Evolutionary conservation across 2,329 filamentous ascomycete species (phyloP), one percentile per base, ranked within the genome.

Genomic region (Sclerotinia subarctica): DNA sequence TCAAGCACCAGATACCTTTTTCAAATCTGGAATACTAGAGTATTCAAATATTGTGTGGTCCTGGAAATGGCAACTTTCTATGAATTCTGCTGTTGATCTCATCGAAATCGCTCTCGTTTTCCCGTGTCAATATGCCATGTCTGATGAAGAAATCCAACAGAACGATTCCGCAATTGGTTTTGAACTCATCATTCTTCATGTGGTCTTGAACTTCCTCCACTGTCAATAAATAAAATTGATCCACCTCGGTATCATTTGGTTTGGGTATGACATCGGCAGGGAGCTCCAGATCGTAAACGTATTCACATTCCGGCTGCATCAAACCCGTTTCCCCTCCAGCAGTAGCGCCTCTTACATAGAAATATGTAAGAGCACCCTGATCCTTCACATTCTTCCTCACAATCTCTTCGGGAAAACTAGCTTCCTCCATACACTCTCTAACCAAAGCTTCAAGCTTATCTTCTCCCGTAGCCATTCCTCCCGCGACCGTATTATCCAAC

Each of bases 401-500:
- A 10, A 94, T 75, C 0, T 84, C 81, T 69, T 89, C 90, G 0
- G 91, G 85, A 26, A 99, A 80, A 49, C 88, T 91, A 0, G 95
- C 96, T 78, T 99, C 95, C 80, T 99, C 95, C 71, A 89, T 89
- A 3, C 90, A 90, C 79, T 99, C 95, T 66, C 94, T 87, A 26
- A 97, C 84, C 64, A 97, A 81, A 77, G 90, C 93, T 76, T 94
- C 93, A 60, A 93, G 90, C 0, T 92, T 90, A 29, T 84, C 84
- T 78, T 97, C 94, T 19, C 89, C 90, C 0, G 92, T 91, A 77
- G 90, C 88, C 73, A 98, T 88, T 0, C 93, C 90, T 0, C 90
- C 90, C 0, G 94, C 95, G 8, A 96, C 95, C 1, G 93, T 93
- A 78, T 98, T 99, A 79, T 99, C 95, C 72, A 99, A 83, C 68